A percentile compares a stretch with the other conserved stretches of the same genome.
Evolutionary conservation across 2,329 filamentous ascomycete genomes (phyloP).

Genomic region (Lachnellula cervina): DNA sequence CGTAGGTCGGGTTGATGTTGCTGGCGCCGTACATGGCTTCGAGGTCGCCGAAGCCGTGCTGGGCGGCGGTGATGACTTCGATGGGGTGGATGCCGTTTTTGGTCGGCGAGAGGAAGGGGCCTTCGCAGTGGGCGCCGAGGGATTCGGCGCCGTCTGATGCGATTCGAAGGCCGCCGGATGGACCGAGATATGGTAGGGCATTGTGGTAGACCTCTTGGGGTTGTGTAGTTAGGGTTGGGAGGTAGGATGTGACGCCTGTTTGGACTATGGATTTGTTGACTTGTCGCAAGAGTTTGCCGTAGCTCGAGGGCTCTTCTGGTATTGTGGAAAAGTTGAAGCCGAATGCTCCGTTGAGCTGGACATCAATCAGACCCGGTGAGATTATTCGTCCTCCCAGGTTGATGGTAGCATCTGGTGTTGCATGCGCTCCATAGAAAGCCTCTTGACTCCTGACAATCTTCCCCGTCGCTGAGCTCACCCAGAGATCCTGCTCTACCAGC

Average conservation of each 20-base stretch:
- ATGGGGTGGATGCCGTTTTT: conserved; percentile 85
- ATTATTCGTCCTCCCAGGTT: conserved; percentile 80
- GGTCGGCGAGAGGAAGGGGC: conserved; percentile 75
- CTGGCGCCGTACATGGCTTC: conserved; percentile 65
- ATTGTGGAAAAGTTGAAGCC: conserved; percentile 88
- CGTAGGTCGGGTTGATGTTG: conserved; percentile 54
- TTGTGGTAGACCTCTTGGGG: conserved; percentile 75
- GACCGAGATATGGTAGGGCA: conserved; percentile 71
- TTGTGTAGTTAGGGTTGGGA: conserved; percentile 82
- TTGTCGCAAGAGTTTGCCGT: conserved; percentile 65
- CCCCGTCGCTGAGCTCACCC: conserved; percentile 76
- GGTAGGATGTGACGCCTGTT: conserved; percentile 83
- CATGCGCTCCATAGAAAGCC: conserved; percentile 62
- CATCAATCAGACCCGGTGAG: conserved; percentile 82
- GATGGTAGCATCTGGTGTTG: conserved; percentile 67
- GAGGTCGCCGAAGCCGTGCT: conserved; percentile 59
- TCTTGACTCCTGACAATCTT: conserved; percentile 72
- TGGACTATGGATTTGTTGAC: conserved; percentile 67
- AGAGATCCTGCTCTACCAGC: conserved; percentile 75
- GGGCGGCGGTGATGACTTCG: conserved; percentile 61
- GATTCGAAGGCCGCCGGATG: conserved; percentile 56
- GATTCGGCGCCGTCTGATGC: conserved; percentile 74
- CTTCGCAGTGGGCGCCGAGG: conserved; percentile 85
- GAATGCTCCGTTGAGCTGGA: conserved; percentile 87
- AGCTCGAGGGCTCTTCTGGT: conserved; percentile 61